Evolutionary conservation across 2,329 filamentous ascomycete species (phyloP), one percentile per base, ranked within the genome.

Genomic region (Myriosclerotinia curreyana): DNA sequence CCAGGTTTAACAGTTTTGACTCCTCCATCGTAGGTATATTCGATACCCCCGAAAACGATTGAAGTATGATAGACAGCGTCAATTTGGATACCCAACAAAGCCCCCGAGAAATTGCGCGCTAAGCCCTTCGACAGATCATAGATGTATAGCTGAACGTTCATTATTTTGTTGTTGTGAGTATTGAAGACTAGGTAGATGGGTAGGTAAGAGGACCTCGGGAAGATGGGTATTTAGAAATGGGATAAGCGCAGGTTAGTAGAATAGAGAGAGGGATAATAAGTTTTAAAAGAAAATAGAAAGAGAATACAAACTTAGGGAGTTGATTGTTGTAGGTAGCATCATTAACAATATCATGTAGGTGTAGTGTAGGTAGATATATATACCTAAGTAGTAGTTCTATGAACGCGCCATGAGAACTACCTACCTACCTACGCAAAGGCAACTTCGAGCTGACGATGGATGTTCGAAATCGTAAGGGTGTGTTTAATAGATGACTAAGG

Each of bases 41-140:
- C 95, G 59, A 89, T 83, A n/a, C 88, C 87, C 60, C 87, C 84
- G 48, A 98, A 81, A 50, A 96, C 88, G 62, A 99, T 87, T 0
- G 93, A 91, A 0, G 95, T 98, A 76, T 99, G 95, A 71, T 98
- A 98, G 61, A 99, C 86, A 62, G 95, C 95, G 76, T 98, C 94
- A 58, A 97, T 91, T 60, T 89, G 86, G 1, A 82, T 83, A 1
- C 87, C 87, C 5, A 88, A 82, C 53, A 90, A 79, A 55, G 82
- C 78, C 25, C 66, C 68, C 11, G 72, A 74, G 20, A 72, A 83
- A 79, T 69, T 85, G 82, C 20, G 83, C 78, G 12, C 87, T 75
- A 62, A 81, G 69, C 66, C 79, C 76, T 78, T 76, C 1, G 90
- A 93, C 55, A 94, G 81, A 77, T 94, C 90, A 72, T 94, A 94